Base-by-base conservation (phyloP, 108 stramenopile species). In the Fragilaria crotonensis region DNA sequence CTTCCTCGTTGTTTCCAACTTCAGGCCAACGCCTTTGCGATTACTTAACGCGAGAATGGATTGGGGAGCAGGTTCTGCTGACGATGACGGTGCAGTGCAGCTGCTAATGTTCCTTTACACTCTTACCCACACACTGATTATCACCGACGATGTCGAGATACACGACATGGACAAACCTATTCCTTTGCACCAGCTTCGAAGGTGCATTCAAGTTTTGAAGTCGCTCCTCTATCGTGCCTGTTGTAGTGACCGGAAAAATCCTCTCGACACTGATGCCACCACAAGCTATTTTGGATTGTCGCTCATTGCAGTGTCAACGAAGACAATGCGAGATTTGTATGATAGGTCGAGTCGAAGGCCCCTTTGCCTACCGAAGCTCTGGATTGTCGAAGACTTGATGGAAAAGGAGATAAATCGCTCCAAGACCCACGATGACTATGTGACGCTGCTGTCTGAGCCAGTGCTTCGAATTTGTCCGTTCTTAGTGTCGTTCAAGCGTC, bases 71-170 rank as follows among this genome's bases (percentile, higher is more conserved):
- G 2, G 2, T 3, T 4, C 1, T 21, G n/a, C 3, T 14, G 75
- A 68, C 5, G 76, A 79, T 46, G 67, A 83, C 31, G 75, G 78
- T 47, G 66, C 78, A 7, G 72, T 65, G n/a, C 29, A 85, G 21
- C 65, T 92, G 7, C 80, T 78, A 47, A 21, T 92, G 7, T 88
- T 92, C 66, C 66, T 77, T 21, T 60, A 70, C 4, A 67, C 77
- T 45, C 56, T 93, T 25, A 54, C 79, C 1, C 87, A 93, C 52
- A 72, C 74, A n/a, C 72, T 95, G 33, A 85, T 95, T 52, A 72
- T 93, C 4, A 90, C 89, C 0, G 94, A 95, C 57, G 94, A 95
- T 60, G 75, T 73, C 31, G 94, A 95, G 72, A 67, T 95, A 20
- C 81, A 87, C 59, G 90, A 90, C 5, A 69, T 84, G 81, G 84